Conservation (phyloP, 2,329 filamentous ascomycete species). For the Pyrenochaeta sp. region DNA sequence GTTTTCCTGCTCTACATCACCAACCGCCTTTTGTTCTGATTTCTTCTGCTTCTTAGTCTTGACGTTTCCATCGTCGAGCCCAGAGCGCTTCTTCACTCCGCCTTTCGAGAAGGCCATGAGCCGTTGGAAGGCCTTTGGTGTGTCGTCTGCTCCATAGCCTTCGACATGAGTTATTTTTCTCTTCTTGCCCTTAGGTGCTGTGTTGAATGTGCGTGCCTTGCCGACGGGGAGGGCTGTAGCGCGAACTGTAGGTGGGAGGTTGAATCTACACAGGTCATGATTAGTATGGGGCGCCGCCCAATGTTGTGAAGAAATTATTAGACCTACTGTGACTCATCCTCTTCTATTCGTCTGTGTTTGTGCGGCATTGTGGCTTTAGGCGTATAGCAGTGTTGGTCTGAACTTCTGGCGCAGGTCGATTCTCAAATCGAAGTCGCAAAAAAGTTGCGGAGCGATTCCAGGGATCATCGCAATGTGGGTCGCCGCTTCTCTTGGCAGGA, state of each 20-base stretch:
- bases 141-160: slow-evolving; percentile 74
- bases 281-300: slow-evolving; percentile 3
- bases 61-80: slow-evolving; percentile 73
- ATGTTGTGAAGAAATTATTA: neutral
- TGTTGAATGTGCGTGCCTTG: slow-evolving; percentile 51
- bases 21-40: slow-evolving; percentile 12
- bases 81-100: slow-evolving; percentile 60
- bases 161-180: slow-evolving; percentile 53
- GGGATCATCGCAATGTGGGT: neutral
- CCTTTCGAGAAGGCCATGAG: slow-evolving; percentile 78
- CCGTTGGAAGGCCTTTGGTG: slow-evolving; percentile 84
- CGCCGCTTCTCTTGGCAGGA: neutral
- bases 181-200: slow-evolving; percentile 44
- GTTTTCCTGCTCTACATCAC: slow-evolving; percentile 20
- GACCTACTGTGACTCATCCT: slow-evolving; percentile 49
- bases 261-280: slow-evolving; percentile 59
- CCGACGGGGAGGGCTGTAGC: slow-evolving; percentile 67
- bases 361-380: slow-evolving; percentile 71
- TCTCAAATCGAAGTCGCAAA: neutral
- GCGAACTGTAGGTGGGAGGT: slow-evolving; percentile 68
- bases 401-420: neutral
- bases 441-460: slow-evolving; percentile 9
- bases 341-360: slow-evolving; percentile 77
- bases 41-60: slow-evolving; percentile 61
- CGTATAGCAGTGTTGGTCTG: neutral